A percentile compares a stretch with the other conserved stretches of the same genome.
Evolutionary conservation across 2,329 filamentous ascomycete species (phyloP).

Genomic region (Xylariaceae sp.): DNA sequence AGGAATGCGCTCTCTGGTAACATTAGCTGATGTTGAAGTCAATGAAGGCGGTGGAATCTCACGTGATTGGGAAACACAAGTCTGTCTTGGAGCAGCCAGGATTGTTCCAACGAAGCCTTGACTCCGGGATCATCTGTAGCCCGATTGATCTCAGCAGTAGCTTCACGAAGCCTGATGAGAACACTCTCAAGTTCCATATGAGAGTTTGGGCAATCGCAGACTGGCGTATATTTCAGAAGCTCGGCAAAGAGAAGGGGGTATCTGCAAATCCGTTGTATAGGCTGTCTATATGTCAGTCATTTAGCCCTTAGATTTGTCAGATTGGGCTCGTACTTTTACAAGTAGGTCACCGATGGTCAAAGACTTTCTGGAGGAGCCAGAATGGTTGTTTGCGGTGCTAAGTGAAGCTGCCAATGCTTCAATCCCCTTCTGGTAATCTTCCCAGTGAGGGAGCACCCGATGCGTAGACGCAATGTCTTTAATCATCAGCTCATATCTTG

Average conservation of each 20-base stretch:
- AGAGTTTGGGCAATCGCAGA: slow-evolving; percentile 76
- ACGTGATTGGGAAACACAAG: slow-evolving; percentile 70
- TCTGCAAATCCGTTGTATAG: slow-evolving; percentile 85
- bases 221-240: slow-evolving; percentile 74
- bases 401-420: slow-evolving; percentile 75
- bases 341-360: slow-evolving; percentile 79
- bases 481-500: slow-evolving; percentile 81
- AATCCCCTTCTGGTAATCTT: slow-evolving; percentile 75
- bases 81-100: slow-evolving; percentile 78
- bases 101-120: slow-evolving; percentile 68
- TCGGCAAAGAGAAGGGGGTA: slow-evolving; percentile 86
- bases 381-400: slow-evolving; percentile 60
- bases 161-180: slow-evolving; percentile 64
- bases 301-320: not conserved
- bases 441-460: slow-evolving; percentile 66
- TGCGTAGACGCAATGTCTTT: slow-evolving; percentile 68
- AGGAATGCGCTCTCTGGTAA: slow-evolving; percentile 44
- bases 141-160: slow-evolving; percentile 74
- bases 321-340: slow-evolving; percentile 62
- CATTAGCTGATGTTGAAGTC: slow-evolving; percentile 20
- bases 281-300: slow-evolving; percentile 46
- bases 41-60: slow-evolving; percentile 27
- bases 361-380: slow-evolving; percentile 63
- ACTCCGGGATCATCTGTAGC: slow-evolving; percentile 72
- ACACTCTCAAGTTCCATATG: slow-evolving; percentile 75